Evolutionary conservation across 805 yeast species (phyloP).

Genomic region (Maudiozyma bulderi): DNA sequence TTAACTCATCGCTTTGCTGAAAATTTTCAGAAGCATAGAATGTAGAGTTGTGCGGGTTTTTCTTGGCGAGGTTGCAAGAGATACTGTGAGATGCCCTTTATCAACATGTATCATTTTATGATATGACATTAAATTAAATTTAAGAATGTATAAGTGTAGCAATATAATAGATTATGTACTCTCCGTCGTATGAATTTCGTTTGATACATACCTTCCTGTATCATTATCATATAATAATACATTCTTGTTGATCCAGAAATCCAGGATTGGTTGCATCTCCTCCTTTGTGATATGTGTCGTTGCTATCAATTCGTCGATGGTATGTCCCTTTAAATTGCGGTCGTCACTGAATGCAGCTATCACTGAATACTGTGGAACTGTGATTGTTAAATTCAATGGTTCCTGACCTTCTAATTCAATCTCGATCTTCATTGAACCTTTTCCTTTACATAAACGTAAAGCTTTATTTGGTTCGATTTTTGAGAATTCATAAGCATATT

Average conservation of each 20-base stretch:
- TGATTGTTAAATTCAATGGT: not conserved
- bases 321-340: slow-evolving; percentile 15
- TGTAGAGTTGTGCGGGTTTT: no score
- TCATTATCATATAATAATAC: not conserved
- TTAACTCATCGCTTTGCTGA: no score
- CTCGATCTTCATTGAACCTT: slow-evolving; percentile 55
- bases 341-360: slow-evolving; percentile 3
- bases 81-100: no score
- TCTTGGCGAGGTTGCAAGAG: no score
- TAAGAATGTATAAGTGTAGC: no score
- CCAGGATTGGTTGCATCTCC: not conserved
- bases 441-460: slow-evolving; percentile 45
- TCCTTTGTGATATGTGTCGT: not conserved
- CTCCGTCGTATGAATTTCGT: not conserved
- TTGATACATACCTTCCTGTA: not conserved
- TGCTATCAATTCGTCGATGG: slow-evolving; percentile 22
- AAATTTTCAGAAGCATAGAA: no score
- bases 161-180: no score
- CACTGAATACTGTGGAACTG: slow-evolving; percentile 4
- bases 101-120: no score
- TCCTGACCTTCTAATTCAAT: slow-evolving; percentile 39
- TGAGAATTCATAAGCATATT: slow-evolving; percentile 37
- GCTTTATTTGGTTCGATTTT: slow-evolving; percentile 46
- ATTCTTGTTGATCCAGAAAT: not conserved
- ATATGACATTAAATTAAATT: no score